phyloP scores from a whole-genome alignment of 352 stramenopile species.

The Blastocystis sp. region DNA sequence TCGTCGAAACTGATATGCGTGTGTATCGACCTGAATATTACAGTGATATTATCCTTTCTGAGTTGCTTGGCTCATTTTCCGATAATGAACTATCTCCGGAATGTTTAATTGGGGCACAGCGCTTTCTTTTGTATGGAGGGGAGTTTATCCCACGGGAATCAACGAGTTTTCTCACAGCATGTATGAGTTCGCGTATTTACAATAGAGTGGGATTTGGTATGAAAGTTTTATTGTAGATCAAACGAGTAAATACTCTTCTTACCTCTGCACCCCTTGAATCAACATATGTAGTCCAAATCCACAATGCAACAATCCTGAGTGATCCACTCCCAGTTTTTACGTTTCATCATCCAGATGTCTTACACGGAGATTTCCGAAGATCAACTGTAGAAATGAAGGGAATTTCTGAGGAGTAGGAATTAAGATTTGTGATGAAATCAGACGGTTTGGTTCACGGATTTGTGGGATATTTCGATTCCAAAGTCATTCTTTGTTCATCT shows the following conservation, averaged over 20 bases:
- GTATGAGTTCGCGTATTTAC: constrained; percentile 89
- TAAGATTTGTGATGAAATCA: constrained; percentile 69
- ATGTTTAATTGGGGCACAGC: constrained; percentile 90
- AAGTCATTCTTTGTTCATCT: neutral
- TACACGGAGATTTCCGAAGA: constrained; percentile 59
- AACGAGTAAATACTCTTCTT: neutral
- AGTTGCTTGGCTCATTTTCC: constrained; percentile 91
- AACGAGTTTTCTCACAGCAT: constrained; percentile 88
- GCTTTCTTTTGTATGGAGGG: constrained; percentile 81
- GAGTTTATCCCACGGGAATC: constrained; percentile 86
- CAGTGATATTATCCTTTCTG: constrained; percentile 90
- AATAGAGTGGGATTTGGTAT: constrained; percentile 78
- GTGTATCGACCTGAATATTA: constrained; percentile 78
- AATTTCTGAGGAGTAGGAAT: constrained; percentile 29
- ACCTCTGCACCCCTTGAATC: constrained; percentile 80
- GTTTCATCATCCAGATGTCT: constrained; percentile 86
- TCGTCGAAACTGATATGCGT: constrained; percentile 82
- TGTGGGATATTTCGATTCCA: constrained; percentile 74
- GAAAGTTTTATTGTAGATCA: neutral
- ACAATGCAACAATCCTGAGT: constrained; percentile 83
- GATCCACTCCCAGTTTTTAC: constrained; percentile 85
- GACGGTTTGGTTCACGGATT: constrained; percentile 86
- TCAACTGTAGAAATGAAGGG: constrained; percentile 10
- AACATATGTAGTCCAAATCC: constrained; percentile 91
- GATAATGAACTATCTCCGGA: constrained; percentile 98